phyloP scores from a whole-genome alignment of 1,284 basidiomycete genomes.

The Sphaerobolus stellatus region DNA sequence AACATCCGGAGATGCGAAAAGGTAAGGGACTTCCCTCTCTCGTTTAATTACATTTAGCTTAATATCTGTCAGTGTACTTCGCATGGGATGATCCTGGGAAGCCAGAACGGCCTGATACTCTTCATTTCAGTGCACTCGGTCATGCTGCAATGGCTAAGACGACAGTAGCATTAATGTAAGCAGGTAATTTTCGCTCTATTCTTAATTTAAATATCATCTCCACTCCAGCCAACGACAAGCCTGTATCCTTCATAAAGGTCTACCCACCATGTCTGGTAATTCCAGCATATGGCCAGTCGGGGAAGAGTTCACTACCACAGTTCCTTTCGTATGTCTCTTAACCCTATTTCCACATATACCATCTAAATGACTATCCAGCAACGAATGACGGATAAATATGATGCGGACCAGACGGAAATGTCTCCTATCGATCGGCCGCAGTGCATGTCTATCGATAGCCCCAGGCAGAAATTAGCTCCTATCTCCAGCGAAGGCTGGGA shows the following conservation, averaged over 20 bases:
- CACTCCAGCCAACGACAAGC: conserved; percentile 1
- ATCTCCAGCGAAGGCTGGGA: background rate
- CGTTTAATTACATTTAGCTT: background rate
- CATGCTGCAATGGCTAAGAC: conserved; percentile 5
- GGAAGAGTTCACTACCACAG: background rate
- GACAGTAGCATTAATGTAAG: conserved; percentile 6
- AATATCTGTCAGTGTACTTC: conserved; percentile 1
- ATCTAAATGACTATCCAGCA: background rate
- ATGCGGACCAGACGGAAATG: background rate
- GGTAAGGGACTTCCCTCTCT: background rate
- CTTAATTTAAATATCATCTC: background rate
- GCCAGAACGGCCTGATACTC: conserved; percentile 1
- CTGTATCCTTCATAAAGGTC: background rate
- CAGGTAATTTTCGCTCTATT: background rate
- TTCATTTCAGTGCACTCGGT: conserved; percentile 7
- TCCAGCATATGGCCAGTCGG: background rate
- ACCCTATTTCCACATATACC: background rate
- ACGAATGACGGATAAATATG: background rate
- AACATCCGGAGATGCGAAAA: conserved; percentile 1
- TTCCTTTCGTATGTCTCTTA: background rate
- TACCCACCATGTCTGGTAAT: conserved; percentile 1
- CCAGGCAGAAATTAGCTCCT: background rate
- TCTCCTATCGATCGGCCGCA: conserved; percentile 3
- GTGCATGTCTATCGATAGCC: conserved; percentile 9
- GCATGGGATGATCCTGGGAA: conserved; percentile 1